These are phyloP conservation scores for Populus davidiana DNA, from an alignment of 345 rosid genomes.

Conservation along the genomic window DNA sequence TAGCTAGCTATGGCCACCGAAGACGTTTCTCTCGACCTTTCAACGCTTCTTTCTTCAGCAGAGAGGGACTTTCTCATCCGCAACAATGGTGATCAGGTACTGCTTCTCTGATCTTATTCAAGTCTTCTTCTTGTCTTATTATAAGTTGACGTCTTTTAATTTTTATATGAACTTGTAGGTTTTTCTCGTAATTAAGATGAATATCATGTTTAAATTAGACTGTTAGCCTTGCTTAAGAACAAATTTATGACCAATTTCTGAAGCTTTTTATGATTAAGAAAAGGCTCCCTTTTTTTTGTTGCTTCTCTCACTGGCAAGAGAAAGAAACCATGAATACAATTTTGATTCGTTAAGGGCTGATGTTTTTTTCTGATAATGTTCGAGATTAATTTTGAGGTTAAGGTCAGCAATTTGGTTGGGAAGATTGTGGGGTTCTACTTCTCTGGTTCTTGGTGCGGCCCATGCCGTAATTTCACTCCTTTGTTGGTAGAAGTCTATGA, in stretches of 20 bases:
- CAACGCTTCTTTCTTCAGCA: conserved; percentile 19
- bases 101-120: background rate
- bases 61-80: conserved; percentile 24
- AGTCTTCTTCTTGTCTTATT: background rate
- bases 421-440: conserved; percentile 29
- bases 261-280: no score
- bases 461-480: conserved; percentile 21
- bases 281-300: no score
- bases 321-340: background rate
- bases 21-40: conserved; percentile 6
- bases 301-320: background rate
- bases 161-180: no score
- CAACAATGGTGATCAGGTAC: conserved; percentile 23
- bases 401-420: conserved; percentile 18
- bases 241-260: no score
- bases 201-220: no score
- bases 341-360: background rate
- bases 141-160: background rate
- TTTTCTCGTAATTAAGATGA: no score
- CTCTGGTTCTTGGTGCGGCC: conserved; percentile 25
- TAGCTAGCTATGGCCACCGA: conserved; percentile 4
- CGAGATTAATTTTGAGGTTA: background rate
- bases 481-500: conserved; percentile 11
- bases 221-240: no score
- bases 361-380: background rate